Evolutionary conservation across 2,329 filamentous ascomycete genomes (phyloP), one percentile per base, ranked within the genome.

Genomic region (Fusarium brachygibbosum): DNA sequence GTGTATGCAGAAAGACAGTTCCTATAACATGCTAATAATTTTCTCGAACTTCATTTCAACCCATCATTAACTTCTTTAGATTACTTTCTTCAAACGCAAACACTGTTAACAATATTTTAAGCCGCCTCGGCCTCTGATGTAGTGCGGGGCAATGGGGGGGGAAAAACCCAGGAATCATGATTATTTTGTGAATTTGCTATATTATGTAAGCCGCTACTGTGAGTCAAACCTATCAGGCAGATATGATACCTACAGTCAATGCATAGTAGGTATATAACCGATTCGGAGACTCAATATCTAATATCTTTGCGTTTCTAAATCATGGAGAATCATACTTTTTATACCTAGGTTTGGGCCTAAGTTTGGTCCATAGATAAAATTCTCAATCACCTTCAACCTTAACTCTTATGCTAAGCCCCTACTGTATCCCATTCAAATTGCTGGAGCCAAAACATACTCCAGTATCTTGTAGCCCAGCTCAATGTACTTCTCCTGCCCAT

Each of bases 381-480:
- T 19, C 35, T 37, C 9, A 37, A n/a, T 8, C 4, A 38, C 38
- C 23, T 37, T 13, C 28, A 41, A 46, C 23, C 3, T 29, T 7
- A 23, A 28, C 17, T 21, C 17, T 25, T 11, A 31, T 37, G 16
- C 14, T 29, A 31, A 29, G 19, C 10, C 11, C 11, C 6, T 19
- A 7, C 16, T 13, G 29, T 68, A 63, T 19, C 25, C 13, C 12
- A 11, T 32, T 58, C 28, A 90, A 19, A 89, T 65, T 6, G 83
- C 83, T 19, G 85, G 84, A 13, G 82, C 77, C 23, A 90, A 75
- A 45, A 86, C 83, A 69, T 86, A 86, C 54, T 84, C 82, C 32
- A 90, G 70, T 37, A 90, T 82, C 12, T 82, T 78, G 63, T 90
- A 89, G 12, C 83, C 84, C 50, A 87, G 73, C 42, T 80, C 77